Conservation (phyloP, 805 yeast genomes). For the Wickerhamiella azyma region DNA sequence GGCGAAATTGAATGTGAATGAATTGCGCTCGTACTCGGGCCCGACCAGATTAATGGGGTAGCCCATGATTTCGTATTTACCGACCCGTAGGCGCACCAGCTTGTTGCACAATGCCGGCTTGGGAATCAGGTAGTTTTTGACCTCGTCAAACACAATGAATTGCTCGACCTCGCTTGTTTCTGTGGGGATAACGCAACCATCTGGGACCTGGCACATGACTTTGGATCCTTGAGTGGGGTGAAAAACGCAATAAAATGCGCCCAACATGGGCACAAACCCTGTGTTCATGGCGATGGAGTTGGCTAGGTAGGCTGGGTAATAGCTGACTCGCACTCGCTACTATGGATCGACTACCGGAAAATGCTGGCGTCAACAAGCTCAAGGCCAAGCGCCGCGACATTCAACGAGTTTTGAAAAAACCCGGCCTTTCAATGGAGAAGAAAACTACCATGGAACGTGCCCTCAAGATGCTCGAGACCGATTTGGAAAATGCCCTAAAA, state of each 20-base stretch:
- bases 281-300: slow-evolving; percentile 7
- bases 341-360: slow-evolving; percentile 5
- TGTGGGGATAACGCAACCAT: slow-evolving; percentile 35
- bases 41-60: slow-evolving; percentile 77
- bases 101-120: slow-evolving; percentile 82
- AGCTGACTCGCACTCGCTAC: too few relatives aligned
- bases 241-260: slow-evolving; percentile 80
- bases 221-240: slow-evolving; percentile 95
- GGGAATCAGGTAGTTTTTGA: slow-evolving; percentile 86
- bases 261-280: slow-evolving; percentile 80
- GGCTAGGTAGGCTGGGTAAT: too few relatives aligned
- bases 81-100: slow-evolving; percentile 59
- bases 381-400: slow-evolving; percentile 81
- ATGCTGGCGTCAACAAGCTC: slow-evolving; percentile 33
- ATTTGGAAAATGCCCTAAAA: slow-evolving; percentile 37
- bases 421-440: slow-evolving; percentile 43
- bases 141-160: slow-evolving; percentile 65
- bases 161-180: slow-evolving; percentile 22
- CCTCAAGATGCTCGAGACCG: slow-evolving; percentile 46
- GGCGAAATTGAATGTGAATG: slow-evolving; percentile 84
- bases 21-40: slow-evolving; percentile 69
- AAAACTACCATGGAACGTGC: slow-evolving; percentile 45
- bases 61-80: slow-evolving; percentile 61
- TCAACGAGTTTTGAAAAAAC: slow-evolving; percentile 51
- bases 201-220: slow-evolving; percentile 81